These are phyloP conservation scores for Arthrobotrys megalospora DNA, from an alignment of 2,329 filamentous ascomycete genomes.

Conservation along the genomic window DNA sequence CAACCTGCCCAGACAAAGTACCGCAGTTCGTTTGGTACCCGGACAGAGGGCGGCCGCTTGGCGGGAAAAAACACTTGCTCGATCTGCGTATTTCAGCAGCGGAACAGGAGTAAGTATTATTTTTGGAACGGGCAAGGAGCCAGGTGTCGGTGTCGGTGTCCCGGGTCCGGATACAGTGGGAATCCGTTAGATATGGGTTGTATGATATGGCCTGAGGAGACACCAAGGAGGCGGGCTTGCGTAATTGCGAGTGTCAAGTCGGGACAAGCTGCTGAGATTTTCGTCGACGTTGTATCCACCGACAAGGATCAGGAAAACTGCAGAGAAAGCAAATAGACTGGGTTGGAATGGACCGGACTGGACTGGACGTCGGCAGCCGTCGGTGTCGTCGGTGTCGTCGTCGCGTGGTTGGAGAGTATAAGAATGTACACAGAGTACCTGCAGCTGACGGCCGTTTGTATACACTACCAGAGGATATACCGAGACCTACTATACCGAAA, in stretches of 20 bases:
- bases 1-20: slow-evolving; percentile 18
- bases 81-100: slow-evolving; percentile 60
- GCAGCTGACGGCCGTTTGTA: slow-evolving; percentile 11
- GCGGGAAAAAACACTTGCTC: slow-evolving; percentile 24
- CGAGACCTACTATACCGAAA: not conserved
- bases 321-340: not conserved
- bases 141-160: slow-evolving; percentile 20
- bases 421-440: slow-evolving; percentile 10
- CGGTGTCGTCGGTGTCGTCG: not conserved
- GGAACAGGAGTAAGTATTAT: slow-evolving; percentile 24
- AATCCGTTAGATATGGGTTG: slow-evolving; percentile 36
- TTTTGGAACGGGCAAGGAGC: slow-evolving; percentile 54
- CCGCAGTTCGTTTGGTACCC: not conserved
- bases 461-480: slow-evolving; percentile 16
- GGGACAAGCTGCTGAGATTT: slow-evolving; percentile 33
- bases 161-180: slow-evolving; percentile 49
- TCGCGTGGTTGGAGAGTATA: slow-evolving; percentile 33
- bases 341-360: not conserved
- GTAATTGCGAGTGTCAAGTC: slow-evolving; percentile 31
- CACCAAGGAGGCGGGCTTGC: slow-evolving; percentile 20
- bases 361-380: not conserved
- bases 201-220: slow-evolving; percentile 12
- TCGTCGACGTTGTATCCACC: slow-evolving; percentile 32
- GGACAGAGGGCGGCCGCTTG: slow-evolving; percentile 23
- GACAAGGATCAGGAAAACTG: slow-evolving; percentile 31